Evolutionary conservation across 495 filamentous ascomycete species (phyloP).

Genomic region (Neurospora discreta): DNA sequence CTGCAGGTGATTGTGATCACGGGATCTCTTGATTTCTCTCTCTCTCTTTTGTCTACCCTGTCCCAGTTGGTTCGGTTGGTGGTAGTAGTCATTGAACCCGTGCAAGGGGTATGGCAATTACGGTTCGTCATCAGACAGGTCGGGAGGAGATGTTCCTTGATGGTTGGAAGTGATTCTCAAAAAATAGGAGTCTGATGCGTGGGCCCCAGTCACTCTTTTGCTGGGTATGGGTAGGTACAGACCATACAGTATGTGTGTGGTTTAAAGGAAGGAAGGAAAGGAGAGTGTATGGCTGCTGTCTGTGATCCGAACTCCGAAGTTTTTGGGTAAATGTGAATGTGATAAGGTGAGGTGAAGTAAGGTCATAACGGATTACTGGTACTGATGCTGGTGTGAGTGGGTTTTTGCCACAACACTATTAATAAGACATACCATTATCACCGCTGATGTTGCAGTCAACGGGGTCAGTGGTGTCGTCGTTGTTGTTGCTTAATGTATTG

Average conservation of each 20-base stretch:
- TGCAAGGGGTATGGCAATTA: background rate
- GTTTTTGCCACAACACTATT: background rate
- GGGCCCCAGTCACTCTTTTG: background rate
- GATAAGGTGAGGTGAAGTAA: background rate
- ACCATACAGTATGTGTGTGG: background rate
- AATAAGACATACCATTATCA: background rate
- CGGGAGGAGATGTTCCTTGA: background rate
- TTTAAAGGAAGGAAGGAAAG: background rate
- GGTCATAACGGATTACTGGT: background rate
- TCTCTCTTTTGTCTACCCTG: background rate
- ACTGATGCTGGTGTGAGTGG: background rate
- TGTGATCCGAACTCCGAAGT: background rate
- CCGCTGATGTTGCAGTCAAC: background rate
- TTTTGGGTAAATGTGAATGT: background rate
- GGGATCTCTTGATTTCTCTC: background rate
- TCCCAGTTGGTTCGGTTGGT: background rate
- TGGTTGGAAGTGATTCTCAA: background rate
- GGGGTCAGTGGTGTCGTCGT: background rate
- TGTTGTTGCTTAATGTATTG: background rate
- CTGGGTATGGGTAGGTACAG: background rate
- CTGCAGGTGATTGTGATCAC: background rate
- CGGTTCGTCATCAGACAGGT: background rate
- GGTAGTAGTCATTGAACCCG: background rate
- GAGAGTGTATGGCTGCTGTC: background rate
- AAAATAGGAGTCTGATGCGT: background rate